These are phyloP conservation scores for Solanum paucissectum DNA, from an alignment of 257 asterid species.

Conservation along the genomic window DNA sequence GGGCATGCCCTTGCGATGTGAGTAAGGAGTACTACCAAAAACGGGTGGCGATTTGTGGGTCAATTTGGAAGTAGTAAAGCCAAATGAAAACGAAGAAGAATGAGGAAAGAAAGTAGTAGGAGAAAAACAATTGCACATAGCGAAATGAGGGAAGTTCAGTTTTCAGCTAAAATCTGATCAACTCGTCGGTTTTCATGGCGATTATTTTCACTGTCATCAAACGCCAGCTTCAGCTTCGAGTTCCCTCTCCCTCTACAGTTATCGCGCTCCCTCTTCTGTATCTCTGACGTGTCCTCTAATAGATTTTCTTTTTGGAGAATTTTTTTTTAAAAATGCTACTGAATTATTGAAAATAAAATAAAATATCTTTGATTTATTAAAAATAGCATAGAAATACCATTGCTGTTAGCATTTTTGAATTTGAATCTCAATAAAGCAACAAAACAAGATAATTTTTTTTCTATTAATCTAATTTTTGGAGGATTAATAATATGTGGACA, in stretches of 20 bases:
- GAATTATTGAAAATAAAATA: background rate
- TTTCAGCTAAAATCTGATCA: background rate
- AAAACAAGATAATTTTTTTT: background rate
- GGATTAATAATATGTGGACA: background rate
- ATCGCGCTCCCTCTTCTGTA: background rate
- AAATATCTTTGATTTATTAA: background rate
- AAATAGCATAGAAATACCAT: background rate
- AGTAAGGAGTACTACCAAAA: background rate
- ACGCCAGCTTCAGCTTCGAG: background rate
- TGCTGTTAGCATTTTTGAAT: background rate
- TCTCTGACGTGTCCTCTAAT: background rate
- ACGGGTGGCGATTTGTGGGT: background rate
- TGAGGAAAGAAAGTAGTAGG: slow-evolving; percentile 10
- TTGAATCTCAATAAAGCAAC: background rate
- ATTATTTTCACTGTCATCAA: background rate
- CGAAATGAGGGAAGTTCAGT: background rate
- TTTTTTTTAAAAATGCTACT: no score
- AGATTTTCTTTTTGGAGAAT: background rate
- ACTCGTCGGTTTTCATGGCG: background rate
- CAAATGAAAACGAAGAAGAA: background rate
- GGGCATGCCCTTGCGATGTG: background rate
- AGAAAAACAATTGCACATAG: slow-evolving; percentile 23
- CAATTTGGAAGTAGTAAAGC: background rate
- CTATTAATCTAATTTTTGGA: background rate
- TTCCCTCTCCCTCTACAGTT: background rate